A percentile compares a stretch with the other conserved stretches of the same genome.
Evolutionary conservation across 306 rosid genomes (phyloP).

Genomic region (Gastrolobium villosum): DNA sequence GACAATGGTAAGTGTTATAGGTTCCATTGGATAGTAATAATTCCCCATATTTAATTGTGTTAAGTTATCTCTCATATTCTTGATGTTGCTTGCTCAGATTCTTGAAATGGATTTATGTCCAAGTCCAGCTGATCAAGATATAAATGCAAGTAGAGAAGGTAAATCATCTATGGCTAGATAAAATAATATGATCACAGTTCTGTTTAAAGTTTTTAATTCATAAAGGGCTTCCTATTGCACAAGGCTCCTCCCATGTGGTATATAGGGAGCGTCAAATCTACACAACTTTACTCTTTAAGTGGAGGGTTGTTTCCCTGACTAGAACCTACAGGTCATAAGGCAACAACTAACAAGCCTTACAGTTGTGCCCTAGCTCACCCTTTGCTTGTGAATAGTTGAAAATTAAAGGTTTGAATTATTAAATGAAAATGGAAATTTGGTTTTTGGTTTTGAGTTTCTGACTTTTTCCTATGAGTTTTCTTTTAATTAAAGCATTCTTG

Average conservation of each 20-base stretch:
- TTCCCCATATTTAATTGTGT: constrained; percentile 19
- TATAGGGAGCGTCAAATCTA: constrained; percentile 30
- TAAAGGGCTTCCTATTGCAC: constrained; percentile 29
- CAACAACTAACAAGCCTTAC: constrained; percentile 2
- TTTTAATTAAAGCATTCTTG: not conserved
- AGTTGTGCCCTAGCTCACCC: not conserved
- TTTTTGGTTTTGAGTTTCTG: constrained; percentile 28
- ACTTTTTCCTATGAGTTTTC: constrained; percentile 34
- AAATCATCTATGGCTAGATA: constrained; percentile 47
- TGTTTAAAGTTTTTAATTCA: constrained; percentile 41
- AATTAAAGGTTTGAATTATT: constrained; percentile 17
- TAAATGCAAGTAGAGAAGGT: constrained; percentile 69
- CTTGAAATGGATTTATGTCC: constrained; percentile 91
- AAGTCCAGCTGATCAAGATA: constrained; percentile 66
- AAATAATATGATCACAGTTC: constrained; percentile 19
- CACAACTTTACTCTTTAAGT: constrained; percentile 25
- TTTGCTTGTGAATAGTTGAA: constrained; percentile 10
- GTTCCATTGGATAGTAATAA: constrained; percentile 32
- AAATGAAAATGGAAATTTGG: constrained; percentile 29
- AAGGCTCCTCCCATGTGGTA: constrained; percentile 19
- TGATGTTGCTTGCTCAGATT: constrained; percentile 66
- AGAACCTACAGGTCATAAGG: constrained; percentile 19
- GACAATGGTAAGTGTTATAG: constrained; percentile 63
- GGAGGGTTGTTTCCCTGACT: constrained; percentile 15
- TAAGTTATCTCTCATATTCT: constrained; percentile 40